Base-by-base conservation (phyloP, 306 rosid species). In the Castanea crenata region DNA sequence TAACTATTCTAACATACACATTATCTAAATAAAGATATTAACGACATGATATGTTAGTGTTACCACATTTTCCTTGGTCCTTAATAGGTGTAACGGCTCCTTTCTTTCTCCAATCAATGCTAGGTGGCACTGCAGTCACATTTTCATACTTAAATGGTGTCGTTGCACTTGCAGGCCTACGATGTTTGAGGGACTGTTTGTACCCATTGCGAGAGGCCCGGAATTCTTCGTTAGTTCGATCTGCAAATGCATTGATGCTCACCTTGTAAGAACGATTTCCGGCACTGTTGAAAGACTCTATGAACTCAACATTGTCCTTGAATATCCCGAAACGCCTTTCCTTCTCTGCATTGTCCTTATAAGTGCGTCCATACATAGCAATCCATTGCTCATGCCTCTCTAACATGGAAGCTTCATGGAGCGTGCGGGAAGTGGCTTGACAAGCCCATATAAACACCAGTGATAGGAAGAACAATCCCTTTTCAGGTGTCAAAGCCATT, bases 21-120 rank as follows among this genome's bases (percentile, higher is more conserved):
- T 49, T 49, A 49, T 49, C 54, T 12, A 49, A 10, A 49, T 13
- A 49, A 49, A 49, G 54, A 49, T 49, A 49, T 49, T 49, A 41
- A 41, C 46, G 11, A 41, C 46, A 41, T 41, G 29, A 57, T 56
- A 56, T 56, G 62, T 8, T 5, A 58, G 21, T 25, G 9, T 58
- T 34, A 87, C 89, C 87, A 49, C 88, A 87, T 6, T 0, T 0
- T 5, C 86, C 86, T 74, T 87, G 91, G 58, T 81, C 1, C 79
- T 85, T 87, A 18, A 89, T 5, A 3, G 57, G 31, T 21, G 88
- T 81, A 7, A 85, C 91, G 13, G 80, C 90, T 73, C 90, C 86
- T 61, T 56, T 6, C 4, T 71, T 7, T 68, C 84, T 85, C 90
- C 90, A 85, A 10, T 88, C 88, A 13, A 82, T 4, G 18, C 55